phyloP scores from a whole-genome alignment of 805 yeast species.

The Wickerhamomyces pijperi region DNA sequence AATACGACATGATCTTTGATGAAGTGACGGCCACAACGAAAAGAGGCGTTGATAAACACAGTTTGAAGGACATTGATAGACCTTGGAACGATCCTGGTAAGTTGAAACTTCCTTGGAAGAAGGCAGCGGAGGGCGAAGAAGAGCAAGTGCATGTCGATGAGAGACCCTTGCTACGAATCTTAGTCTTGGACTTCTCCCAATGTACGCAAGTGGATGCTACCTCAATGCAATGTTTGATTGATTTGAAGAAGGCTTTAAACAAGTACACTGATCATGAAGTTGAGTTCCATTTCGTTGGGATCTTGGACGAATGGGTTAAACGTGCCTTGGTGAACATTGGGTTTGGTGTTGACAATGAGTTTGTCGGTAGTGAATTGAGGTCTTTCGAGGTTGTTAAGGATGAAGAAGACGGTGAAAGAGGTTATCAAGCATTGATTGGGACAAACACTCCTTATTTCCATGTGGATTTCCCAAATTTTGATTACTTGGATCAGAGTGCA shows the following conservation, averaged over 20 bases:
- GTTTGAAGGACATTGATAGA: constrained; percentile 35
- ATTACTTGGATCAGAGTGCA: constrained; percentile 7
- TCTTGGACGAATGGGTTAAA: constrained; percentile 78
- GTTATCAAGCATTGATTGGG: constrained; percentile 42
- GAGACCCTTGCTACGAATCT: constrained; percentile 57
- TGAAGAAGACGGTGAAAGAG: constrained; percentile 16
- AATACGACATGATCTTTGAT: constrained; percentile 57
- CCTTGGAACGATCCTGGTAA: constrained; percentile 93
- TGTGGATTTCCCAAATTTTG: constrained; percentile 52
- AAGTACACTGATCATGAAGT: constrained; percentile 72
- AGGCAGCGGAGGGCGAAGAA: constrained; percentile 12
- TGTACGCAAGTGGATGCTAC: constrained; percentile 73
- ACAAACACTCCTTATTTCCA: constrained; percentile 73
- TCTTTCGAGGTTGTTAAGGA: constrained; percentile 16
- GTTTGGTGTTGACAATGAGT: constrained; percentile 60
- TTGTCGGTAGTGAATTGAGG: constrained; percentile 19
- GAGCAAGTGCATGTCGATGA: constrained; percentile 24
- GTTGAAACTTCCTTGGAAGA: constrained; percentile 18
- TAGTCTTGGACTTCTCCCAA: constrained; percentile 74
- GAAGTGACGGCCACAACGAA: constrained; percentile 51
- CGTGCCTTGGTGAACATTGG: constrained; percentile 67
- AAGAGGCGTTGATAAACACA: constrained; percentile 37
- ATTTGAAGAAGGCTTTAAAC: constrained; percentile 60
- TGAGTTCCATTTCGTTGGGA: constrained; percentile 83
- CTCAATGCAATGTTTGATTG: constrained; percentile 67